These are phyloP conservation scores for Tillandsia fasciculata DNA, from an alignment of 176 grass and related monocot genomes.

Conservation along the genomic window DNA sequence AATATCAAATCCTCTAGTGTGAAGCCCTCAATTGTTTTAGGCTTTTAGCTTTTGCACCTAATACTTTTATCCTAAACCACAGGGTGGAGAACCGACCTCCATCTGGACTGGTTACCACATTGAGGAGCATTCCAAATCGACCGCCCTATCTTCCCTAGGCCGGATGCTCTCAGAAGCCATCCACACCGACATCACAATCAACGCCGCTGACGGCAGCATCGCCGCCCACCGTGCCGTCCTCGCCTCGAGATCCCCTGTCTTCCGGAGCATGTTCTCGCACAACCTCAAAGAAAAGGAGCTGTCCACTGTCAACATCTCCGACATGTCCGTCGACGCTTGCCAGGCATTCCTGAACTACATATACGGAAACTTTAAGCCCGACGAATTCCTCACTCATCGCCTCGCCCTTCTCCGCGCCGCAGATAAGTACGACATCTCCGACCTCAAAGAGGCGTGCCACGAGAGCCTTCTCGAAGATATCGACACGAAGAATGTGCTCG, in stretches of 20 bases:
- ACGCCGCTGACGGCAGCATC: conserved; percentile 57
- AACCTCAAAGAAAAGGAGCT: conserved; percentile 82
- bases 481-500: conserved; percentile 55
- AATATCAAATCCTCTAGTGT: too few relatives aligned
- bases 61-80: conserved; percentile 5
- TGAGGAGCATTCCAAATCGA: conserved; percentile 43
- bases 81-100: conserved; percentile 78
- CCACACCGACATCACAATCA: conserved; percentile 89
- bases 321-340: conserved; percentile 71
- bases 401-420: conserved; percentile 68
- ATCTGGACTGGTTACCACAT: conserved; percentile 59
- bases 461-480: conserved; percentile 82
- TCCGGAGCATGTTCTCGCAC: conserved; percentile 94
- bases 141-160: conserved; percentile 31
- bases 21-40: not conserved
- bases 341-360: conserved; percentile 85
- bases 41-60: not conserved
- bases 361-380: conserved; percentile 45
- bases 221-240: conserved; percentile 72
- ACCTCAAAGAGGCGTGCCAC: conserved; percentile 83
- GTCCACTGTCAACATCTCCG: conserved; percentile 65
- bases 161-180: conserved; percentile 67
- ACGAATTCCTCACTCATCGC: conserved; percentile 68
- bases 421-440: conserved; percentile 80
- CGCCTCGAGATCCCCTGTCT: conserved; percentile 55